phyloP scores from a whole-genome alignment of 805 yeast species.

The Saccharomycopsis schoenii region DNA sequence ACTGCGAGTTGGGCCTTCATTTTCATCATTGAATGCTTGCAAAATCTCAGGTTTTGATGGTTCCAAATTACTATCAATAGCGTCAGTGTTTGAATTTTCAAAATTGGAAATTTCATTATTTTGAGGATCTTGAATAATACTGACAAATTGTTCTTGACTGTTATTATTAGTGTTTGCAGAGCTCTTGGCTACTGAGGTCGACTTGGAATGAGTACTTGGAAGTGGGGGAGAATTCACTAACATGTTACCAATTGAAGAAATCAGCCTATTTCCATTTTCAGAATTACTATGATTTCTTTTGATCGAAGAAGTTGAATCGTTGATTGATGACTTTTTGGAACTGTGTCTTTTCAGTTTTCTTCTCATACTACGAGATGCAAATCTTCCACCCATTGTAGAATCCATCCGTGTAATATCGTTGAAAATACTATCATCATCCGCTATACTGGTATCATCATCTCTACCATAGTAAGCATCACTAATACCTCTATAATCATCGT shows the following conservation, averaged over 20 bases:
- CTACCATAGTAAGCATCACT: neutral
- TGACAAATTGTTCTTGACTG: neutral
- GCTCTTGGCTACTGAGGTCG: neutral
- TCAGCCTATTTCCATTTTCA: neutral
- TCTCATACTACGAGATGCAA: neutral
- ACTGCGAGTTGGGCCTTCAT: neutral
- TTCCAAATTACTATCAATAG: neutral
- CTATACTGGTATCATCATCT: neutral
- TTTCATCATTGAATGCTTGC: neutral
- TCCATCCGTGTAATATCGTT: neutral
- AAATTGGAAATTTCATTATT: neutral
- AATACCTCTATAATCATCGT: neutral
- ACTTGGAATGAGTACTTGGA: neutral
- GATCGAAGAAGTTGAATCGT: neutral
- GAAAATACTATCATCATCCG: neutral
- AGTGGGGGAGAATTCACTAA: neutral
- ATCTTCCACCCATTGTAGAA: neutral
- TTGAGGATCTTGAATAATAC: neutral
- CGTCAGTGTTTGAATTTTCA: neutral
- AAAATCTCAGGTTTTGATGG: neutral
- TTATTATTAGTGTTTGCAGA: no score
- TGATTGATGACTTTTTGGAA: neutral
- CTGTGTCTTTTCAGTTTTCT: neutral
- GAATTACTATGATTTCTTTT: neutral
- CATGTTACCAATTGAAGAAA: neutral